Percentiles rank a stretch among this genome's conserved stretches.
phyloP scores from a whole-genome alignment of 345 rosid species.

The Hibiscus tridactylites region DNA sequence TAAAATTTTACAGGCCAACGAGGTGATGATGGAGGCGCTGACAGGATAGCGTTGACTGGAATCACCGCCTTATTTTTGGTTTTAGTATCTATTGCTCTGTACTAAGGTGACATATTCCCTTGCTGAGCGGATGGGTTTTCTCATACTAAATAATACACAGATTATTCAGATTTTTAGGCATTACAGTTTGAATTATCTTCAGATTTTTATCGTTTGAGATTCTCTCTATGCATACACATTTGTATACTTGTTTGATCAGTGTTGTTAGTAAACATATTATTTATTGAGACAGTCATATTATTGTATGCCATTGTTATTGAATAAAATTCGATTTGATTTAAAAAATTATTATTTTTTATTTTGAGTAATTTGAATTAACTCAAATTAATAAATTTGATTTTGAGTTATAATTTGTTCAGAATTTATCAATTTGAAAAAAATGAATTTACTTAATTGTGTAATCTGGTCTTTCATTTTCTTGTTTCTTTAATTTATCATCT shows the following conservation, averaged over 20 bases:
- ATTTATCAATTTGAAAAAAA: too few relatives aligned
- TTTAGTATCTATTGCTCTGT: conserved; percentile 20
- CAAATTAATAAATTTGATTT: too few relatives aligned
- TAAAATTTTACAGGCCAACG: not conserved
- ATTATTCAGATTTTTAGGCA: not conserved
- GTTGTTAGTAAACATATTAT: not conserved
- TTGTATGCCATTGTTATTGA: too few relatives aligned
- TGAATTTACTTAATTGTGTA: too few relatives aligned
- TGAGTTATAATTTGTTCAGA: too few relatives aligned
- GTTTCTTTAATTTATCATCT: too few relatives aligned
- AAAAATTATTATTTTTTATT: too few relatives aligned
- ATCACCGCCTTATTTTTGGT: conserved; percentile 33
- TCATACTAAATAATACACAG: not conserved
- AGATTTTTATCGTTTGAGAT: not conserved
- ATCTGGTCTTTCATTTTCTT: too few relatives aligned
- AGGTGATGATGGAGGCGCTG: conserved; percentile 1
- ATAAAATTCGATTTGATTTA: too few relatives aligned
- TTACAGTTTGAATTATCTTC: not conserved
- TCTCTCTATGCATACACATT: not conserved
- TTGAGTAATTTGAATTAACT: too few relatives aligned
- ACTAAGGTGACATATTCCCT: conserved; percentile 4
- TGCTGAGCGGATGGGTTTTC: not conserved
- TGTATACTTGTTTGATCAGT: not conserved
- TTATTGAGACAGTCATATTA: not conserved
- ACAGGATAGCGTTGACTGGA: conserved; percentile 35